Conservation (phyloP, 2,329 filamentous ascomycete genomes). For the Pezicula neosporulosa region DNA sequence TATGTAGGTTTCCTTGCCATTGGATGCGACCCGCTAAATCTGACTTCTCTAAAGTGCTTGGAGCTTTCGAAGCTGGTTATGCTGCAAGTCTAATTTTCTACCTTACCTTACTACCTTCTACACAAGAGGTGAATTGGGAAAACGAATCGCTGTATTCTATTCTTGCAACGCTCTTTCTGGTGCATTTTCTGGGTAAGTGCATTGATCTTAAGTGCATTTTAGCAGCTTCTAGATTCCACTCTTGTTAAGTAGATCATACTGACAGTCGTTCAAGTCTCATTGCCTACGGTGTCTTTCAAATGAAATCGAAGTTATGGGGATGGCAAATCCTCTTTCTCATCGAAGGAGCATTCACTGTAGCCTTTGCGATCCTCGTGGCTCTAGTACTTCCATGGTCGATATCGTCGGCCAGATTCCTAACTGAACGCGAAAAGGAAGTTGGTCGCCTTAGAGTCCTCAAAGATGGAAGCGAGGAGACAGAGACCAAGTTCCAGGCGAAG, state of each 20-base stretch:
- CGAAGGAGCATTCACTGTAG: constrained; percentile 23
- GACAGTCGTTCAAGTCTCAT: neutral
- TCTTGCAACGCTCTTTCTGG: constrained; percentile 36
- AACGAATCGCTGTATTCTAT: constrained; percentile 36
- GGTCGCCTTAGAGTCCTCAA: neutral
- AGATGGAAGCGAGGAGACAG: neutral
- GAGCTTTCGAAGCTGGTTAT: neutral
- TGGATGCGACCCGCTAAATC: neutral
- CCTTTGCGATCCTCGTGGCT: neutral
- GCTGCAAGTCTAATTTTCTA: constrained; percentile 28
- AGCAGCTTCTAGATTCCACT: neutral
- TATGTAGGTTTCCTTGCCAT: neutral
- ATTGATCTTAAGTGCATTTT: neutral
- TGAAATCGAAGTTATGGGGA: constrained; percentile 40
- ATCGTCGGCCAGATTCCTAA: neutral
- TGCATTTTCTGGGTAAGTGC: constrained; percentile 33
- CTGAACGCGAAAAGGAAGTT: neutral
- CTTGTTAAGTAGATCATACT: neutral
- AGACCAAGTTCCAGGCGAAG: neutral
- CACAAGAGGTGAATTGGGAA: constrained; percentile 28
- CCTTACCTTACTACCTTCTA: constrained; percentile 22
- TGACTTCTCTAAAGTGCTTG: neutral
- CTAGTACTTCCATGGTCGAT: neutral
- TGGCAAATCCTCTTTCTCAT: constrained; percentile 67
- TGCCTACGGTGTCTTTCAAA: constrained; percentile 10